These are phyloP conservation scores for Cladobotryum protrusum DNA, from an alignment of 2,329 filamentous ascomycete species.

Conservation along the genomic window DNA sequence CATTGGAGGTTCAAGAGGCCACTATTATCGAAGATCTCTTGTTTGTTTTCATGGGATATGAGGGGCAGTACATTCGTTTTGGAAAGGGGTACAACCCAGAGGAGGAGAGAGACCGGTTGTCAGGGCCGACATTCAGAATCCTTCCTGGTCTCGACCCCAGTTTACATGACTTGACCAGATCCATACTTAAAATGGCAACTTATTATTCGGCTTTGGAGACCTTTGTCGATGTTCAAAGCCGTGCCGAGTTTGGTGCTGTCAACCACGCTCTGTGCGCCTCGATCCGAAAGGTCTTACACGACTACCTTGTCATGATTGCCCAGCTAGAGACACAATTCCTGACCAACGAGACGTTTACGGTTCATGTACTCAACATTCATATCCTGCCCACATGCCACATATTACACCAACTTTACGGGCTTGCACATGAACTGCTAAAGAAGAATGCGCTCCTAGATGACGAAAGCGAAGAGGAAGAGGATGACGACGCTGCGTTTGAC, in stretches of 20 bases:
- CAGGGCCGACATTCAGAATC: slow-evolving; percentile 75
- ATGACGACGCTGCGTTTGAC: slow-evolving; percentile 71
- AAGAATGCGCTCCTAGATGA: slow-evolving; percentile 84
- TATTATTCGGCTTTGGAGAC: slow-evolving; percentile 88
- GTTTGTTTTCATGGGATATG: slow-evolving; percentile 96
- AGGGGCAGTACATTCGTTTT: slow-evolving; percentile 95
- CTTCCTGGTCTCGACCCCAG: slow-evolving; percentile 83
- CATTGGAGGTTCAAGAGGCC: slow-evolving; percentile 75
- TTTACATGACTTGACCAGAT: slow-evolving; percentile 75
- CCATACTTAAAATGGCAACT: slow-evolving; percentile 90
- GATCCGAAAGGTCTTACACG: slow-evolving; percentile 82
- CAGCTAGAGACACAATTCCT: slow-evolving; percentile 91
- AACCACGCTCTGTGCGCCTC: slow-evolving; percentile 96
- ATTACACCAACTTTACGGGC: slow-evolving; percentile 80
- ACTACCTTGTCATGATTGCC: slow-evolving; percentile 87
- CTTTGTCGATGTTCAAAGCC: slow-evolving; percentile 90
- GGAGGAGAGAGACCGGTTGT: slow-evolving; percentile 79
- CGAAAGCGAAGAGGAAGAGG: slow-evolving; percentile 63
- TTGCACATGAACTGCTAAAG: slow-evolving; percentile 81
- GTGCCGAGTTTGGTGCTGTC: slow-evolving; percentile 87
- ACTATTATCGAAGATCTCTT: slow-evolving; percentile 84
- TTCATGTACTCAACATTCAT: slow-evolving; percentile 89
- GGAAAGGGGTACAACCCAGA: slow-evolving; percentile 73
- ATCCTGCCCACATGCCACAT: slow-evolving; percentile 86
- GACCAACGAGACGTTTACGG: slow-evolving; percentile 80